A percentile compares a stretch with the other conserved stretches of the same genome.
Conservation (phyloP, 768 basidiomycete genomes). For the Amanita pseudoporphyria region DNA sequence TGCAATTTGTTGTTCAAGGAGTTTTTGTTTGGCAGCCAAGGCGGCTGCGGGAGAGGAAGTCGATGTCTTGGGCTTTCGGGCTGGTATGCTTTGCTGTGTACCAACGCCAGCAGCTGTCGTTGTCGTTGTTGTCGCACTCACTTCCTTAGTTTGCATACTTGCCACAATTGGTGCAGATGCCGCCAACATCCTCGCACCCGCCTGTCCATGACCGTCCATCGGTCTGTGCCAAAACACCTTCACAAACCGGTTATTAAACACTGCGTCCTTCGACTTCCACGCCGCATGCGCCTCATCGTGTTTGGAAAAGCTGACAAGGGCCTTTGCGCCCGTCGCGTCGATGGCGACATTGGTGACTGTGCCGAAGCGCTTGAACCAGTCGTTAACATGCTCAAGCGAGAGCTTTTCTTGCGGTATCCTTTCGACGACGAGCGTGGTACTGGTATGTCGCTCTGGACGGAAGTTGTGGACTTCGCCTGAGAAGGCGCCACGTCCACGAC, state of each 20-base stretch:
- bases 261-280: slow-evolving; percentile 91
- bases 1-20: slow-evolving; percentile 72
- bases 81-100: slow-evolving; percentile 2
- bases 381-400: slow-evolving; percentile 66
- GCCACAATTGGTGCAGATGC: slow-evolving; percentile 73
- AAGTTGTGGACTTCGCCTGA: slow-evolving; percentile 56
- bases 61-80: slow-evolving; percentile 11
- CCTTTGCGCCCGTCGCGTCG: slow-evolving; percentile 64
- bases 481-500: slow-evolving; percentile 48
- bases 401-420: slow-evolving; percentile 87
- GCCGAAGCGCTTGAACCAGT: slow-evolving; percentile 89
- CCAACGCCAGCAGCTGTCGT: slow-evolving; percentile 5
- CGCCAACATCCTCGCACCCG: slow-evolving; percentile 68
- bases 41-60: slow-evolving; percentile 22
- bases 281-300: slow-evolving; percentile 82
- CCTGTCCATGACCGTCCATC: slow-evolving; percentile 82
- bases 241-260: slow-evolving; percentile 90
- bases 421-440: slow-evolving; percentile 86
- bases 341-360: slow-evolving; percentile 89
- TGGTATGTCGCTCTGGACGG: slow-evolving; percentile 55
- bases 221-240: slow-evolving; percentile 95
- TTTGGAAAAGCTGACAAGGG: slow-evolving; percentile 77
- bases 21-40: slow-evolving; percentile 65
- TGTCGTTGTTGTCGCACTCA: slow-evolving; percentile 11
- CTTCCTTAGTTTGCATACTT: slow-evolving; percentile 38